These are phyloP conservation scores for Omphalotus guepiniiformis DNA, from an alignment of 768 basidiomycete genomes.

Conservation along the genomic window DNA sequence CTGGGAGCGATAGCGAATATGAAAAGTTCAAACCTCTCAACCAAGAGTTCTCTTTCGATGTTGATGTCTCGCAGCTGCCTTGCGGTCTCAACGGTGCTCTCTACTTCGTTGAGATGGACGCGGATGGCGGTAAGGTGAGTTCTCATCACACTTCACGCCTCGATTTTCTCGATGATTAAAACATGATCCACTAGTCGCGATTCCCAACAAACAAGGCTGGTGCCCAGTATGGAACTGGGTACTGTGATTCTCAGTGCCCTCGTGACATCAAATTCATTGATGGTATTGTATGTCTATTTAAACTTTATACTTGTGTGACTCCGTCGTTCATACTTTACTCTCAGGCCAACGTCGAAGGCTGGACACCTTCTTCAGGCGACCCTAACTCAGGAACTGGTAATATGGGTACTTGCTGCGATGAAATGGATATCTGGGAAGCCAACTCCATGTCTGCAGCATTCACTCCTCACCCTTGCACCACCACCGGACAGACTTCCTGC, in stretches of 20 bases:
- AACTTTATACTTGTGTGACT: neutral
- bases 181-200: neutral
- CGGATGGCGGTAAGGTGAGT: slow-evolving; percentile 31
- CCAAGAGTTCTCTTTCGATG: slow-evolving; percentile 43
- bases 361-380: slow-evolving; percentile 20
- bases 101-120: slow-evolving; percentile 39
- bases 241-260: slow-evolving; percentile 32
- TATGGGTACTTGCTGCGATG: slow-evolving; percentile 1
- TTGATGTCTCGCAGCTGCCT: slow-evolving; percentile 38
- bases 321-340: neutral
- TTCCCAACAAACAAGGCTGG: slow-evolving; percentile 25
- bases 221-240: slow-evolving; percentile 20
- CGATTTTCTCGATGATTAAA: slow-evolving; percentile 15
- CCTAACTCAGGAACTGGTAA: slow-evolving; percentile 21
- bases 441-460: slow-evolving; percentile 34
- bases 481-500: slow-evolving; percentile 38
- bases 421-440: slow-evolving; percentile 33
- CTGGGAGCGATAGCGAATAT: slow-evolving; percentile 25
- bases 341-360: slow-evolving; percentile 28
- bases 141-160: slow-evolving; percentile 15
- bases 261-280: slow-evolving; percentile 44
- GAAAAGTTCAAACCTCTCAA: slow-evolving; percentile 24
- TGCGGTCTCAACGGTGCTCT: slow-evolving; percentile 44
- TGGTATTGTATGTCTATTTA: slow-evolving; percentile 17
- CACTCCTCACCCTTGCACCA: slow-evolving; percentile 38